phyloP scores from a whole-genome alignment of 2,329 filamentous ascomycete species.

The Massarina eburnea region DNA sequence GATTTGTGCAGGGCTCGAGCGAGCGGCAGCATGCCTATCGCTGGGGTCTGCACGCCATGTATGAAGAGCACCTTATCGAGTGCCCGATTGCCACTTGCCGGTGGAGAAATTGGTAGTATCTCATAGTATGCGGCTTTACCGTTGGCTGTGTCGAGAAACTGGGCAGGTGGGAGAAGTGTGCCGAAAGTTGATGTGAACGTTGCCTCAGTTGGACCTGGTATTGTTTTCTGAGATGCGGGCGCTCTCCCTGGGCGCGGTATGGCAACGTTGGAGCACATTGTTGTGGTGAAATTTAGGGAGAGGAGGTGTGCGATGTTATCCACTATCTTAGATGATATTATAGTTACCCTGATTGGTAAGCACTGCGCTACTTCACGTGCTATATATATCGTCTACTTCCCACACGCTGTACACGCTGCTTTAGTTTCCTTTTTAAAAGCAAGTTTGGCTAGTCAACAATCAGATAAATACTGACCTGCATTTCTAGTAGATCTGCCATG shows the following conservation, averaged over 20 bases:
- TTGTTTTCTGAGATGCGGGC: slow-evolving; percentile 17
- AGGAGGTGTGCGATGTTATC: too few species aligned
- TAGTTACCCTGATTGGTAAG: too few species aligned
- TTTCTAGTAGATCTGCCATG: too few species aligned
- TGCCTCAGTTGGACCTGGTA: slow-evolving; percentile 43
- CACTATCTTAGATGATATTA: too few species aligned
- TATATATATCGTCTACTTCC: too few species aligned
- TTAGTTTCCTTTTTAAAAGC: too few species aligned
- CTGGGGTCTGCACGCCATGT: slow-evolving; percentile 56
- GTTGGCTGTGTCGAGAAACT: slow-evolving; percentile 33
- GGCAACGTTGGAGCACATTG: too few species aligned
- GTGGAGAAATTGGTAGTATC: slow-evolving; percentile 34
- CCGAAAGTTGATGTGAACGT: slow-evolving; percentile 44
- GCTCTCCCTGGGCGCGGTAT: slow-evolving; percentile 29
- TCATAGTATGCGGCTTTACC: slow-evolving; percentile 49
- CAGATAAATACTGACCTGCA: too few species aligned
- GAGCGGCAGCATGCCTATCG: slow-evolving; percentile 52
- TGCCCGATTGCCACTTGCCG: slow-evolving; percentile 39
- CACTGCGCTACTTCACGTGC: too few species aligned
- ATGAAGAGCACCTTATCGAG: slow-evolving; percentile 47
- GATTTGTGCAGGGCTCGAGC: slow-evolving; percentile 36
- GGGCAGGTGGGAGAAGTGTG: slow-evolving; percentile 41
- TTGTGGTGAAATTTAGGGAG: too few species aligned
- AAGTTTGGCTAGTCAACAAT: too few species aligned
- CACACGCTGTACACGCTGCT: too few species aligned